Base-by-base conservation (phyloP, 495 filamentous ascomycete genomes). In the Parathielavia hyrcaniae region DNA sequence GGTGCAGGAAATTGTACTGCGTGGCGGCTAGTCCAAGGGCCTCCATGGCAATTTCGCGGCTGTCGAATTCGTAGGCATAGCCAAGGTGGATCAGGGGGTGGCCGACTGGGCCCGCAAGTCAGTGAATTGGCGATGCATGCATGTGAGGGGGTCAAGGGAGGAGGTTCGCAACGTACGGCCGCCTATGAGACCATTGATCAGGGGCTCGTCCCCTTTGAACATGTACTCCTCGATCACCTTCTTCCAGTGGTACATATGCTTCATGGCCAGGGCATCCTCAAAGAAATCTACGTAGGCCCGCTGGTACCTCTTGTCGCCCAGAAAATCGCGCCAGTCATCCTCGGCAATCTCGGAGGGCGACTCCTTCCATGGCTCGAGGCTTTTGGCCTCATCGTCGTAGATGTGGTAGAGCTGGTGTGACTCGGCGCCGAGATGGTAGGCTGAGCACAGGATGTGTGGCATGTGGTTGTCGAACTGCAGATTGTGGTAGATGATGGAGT, bases 201-300 rank as follows among this genome's bases (percentile, higher is more conserved):
- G 67, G 1, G 91, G 91, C 65, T 89, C 75, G 34, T 87, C 76
- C 11, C 88, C 91, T 14, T 79, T 71, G 54, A 90, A 87, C 35
- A 97, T 64, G 64, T 87, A 96, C 51, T 93, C 81, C 4, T 81
- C 73, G 2, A 95, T 75, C 7, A 95, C 81, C 39, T 75, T 70
- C 66, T 86, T 89, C 91, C 91, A 97, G 69, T 93, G 81, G 71
- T 96, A 97, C 39, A 80, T 77, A 53, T 84, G 77, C 32, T 79
- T 79, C 63, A 83, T 72, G 7, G 86, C 89, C 44, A 97, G 71
- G 58, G 87, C 79, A 68, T 97, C 91, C 67, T 96, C 91, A 64
- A 93, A 97, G 64, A 90, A 95, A 68, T 97, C 89, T 19, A 97
- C 74, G 66, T 84, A 97, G 5, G 92, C 91, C 32, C 95, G 79